Evolutionary conservation across 176 grass and related monocot genomes (phyloP).

Genomic region (Rhipidocladum racemiflorum): DNA sequence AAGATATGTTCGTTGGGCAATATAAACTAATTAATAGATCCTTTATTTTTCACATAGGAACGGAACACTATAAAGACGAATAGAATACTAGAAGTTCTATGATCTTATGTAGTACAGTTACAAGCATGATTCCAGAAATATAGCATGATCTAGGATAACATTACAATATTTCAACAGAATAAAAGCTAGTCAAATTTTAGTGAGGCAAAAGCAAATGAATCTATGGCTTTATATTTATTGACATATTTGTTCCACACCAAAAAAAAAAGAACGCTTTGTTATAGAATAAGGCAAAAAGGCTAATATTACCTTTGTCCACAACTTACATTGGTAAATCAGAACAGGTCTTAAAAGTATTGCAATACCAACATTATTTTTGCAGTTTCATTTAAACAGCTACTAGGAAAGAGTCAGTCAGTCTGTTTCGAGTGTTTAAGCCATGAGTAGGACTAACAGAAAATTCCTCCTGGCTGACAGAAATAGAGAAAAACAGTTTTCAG

Average conservation of each 20-base stretch:
- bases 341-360: slow-evolving; percentile 36
- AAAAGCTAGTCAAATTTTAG: background rate
- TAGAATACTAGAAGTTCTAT: background rate
- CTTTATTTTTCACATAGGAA: slow-evolving; percentile 14
- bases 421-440: slow-evolving; percentile 20
- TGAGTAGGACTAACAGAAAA: slow-evolving; percentile 21
- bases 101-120: background rate
- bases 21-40: background rate
- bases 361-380: slow-evolving; percentile 1
- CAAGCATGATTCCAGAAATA: slow-evolving; percentile 13
- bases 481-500: slow-evolving; percentile 18
- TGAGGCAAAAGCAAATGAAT: slow-evolving; percentile 27
- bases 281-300: background rate
- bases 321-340: slow-evolving; percentile 33
- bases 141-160: slow-evolving; percentile 28
- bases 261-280: background rate
- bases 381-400: slow-evolving; percentile 27
- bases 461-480: slow-evolving; percentile 15
- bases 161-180: slow-evolving; percentile 25
- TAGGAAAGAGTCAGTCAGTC: slow-evolving; percentile 10
- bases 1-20: background rate
- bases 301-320: slow-evolving; percentile 26
- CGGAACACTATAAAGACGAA: background rate
- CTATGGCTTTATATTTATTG: slow-evolving; percentile 30
- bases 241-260: background rate